Base-by-base conservation (phyloP, 192 early-diverging fungal genomes). In the Podila epicladia region DNA sequence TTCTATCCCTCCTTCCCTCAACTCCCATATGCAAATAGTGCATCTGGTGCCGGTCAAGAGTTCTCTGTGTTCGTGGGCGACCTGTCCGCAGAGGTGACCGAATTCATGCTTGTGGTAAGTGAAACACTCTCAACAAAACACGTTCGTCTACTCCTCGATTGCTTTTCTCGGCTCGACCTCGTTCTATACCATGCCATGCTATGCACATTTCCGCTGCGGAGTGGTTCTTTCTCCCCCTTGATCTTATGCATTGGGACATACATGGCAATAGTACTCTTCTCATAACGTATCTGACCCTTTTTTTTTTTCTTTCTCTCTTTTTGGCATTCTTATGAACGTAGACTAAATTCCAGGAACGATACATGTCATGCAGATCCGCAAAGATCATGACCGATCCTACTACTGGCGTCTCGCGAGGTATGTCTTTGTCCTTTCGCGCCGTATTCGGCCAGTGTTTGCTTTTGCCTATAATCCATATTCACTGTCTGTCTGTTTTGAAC, bases 51-150 rank as follows among this genome's bases (percentile, higher is more conserved):
- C 19, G 90, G 86, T 17, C 92, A 93, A 31, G 97, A 99, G 82
- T 96, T 87, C 75, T 94, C 93, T 41, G 87, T 99, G 22, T 99
- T 99, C 91, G 98, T 99, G 17, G 98, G 98, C 59, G 98, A 99
- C 82, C 85, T 99, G 72, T 93, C 92, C 19, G 88, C 93, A 50
- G 95, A 98, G 71, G 94, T 97, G 2, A 95, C 91, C 62, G 98
- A 99, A 82, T 85, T 85, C 57, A 87, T 92, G 87, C 79, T 96
- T 11, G 73, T 93, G 87, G 94, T 94, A 87, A 69, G 85, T 76
- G 41, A 45, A 45, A 45, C 41, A 45, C 41, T 41, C 38, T 45
- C 15, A 45, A 2, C 41, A 45, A 45, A 45, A 45, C 41, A 45
- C 41, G 41, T 45, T 45, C 41, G 9, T 15, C 17, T 37, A 37